Conservation (phyloP, 441 rosid genomes). For the Mallotus japonicus region DNA sequence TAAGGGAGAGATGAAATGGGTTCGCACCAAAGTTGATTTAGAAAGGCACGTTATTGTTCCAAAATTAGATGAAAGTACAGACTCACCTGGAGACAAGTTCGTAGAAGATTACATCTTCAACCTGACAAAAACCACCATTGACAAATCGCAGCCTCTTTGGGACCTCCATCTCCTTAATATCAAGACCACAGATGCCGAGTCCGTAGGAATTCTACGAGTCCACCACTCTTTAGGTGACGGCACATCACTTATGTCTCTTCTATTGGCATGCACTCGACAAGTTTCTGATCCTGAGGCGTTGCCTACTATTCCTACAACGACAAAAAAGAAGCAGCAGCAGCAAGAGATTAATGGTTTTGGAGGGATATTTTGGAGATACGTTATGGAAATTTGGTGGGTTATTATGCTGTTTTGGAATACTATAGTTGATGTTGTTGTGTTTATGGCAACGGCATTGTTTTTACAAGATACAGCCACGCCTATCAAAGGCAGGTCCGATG, state of each 20-base stretch:
- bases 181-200: conserved; percentile 32
- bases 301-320: conserved; percentile 17
- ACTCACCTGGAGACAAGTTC: conserved; percentile 26
- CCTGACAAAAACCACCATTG: conserved; percentile 35
- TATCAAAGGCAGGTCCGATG: conserved; percentile 29
- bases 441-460: conserved; percentile 19
- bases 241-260: conserved; percentile 42
- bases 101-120: conserved; percentile 37
- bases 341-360: neutral
- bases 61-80: conserved; percentile 23
- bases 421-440: conserved; percentile 20
- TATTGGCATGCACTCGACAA: conserved; percentile 28
- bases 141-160: conserved; percentile 42
- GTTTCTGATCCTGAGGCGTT: conserved; percentile 22
- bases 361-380: neutral
- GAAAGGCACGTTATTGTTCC: conserved; percentile 39
- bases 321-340: neutral
- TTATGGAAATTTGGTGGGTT: conserved; percentile 9
- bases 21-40: conserved; percentile 26
- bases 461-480: conserved; percentile 40
- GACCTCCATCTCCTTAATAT: conserved; percentile 44
- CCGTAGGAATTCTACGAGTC: conserved; percentile 35
- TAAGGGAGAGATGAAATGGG: conserved; percentile 25
- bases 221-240: conserved; percentile 54
- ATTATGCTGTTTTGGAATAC: conserved; percentile 18